Conservation (phyloP, 2,329 filamentous ascomycete species). For the Trichoderma sp. region DNA sequence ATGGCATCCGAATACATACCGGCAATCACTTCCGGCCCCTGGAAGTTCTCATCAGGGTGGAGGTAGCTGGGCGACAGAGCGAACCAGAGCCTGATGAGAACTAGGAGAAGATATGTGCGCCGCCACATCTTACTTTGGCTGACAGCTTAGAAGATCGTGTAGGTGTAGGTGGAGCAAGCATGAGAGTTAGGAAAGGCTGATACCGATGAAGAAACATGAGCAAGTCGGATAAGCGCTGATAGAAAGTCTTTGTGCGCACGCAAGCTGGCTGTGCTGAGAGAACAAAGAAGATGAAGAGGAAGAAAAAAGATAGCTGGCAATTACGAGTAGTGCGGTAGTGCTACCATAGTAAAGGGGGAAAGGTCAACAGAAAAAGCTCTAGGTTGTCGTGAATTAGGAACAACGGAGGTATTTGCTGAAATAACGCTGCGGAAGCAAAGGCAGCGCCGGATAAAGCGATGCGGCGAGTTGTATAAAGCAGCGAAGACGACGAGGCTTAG, state of each 20-base stretch:
- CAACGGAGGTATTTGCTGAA: conserved; percentile 13
- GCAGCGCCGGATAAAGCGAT: not conserved
- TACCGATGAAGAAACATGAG: conserved; percentile 30
- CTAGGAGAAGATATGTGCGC: conserved; percentile 81
- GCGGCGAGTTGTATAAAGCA: conserved; percentile 12
- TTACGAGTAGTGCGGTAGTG: conserved; percentile 21
- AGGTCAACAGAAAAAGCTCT: not conserved
- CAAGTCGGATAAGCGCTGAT: conserved; percentile 22
- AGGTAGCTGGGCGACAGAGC: conserved; percentile 94
- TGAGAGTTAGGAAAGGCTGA: conserved; percentile 32
- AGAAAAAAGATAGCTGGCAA: conserved; percentile 1
- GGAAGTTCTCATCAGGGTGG: conserved; percentile 98
- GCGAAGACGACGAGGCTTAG: not conserved
- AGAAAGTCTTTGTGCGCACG: not conserved
- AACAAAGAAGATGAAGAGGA: not conserved
- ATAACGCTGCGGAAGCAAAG: conserved; percentile 1
- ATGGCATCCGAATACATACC: conserved; percentile 61
- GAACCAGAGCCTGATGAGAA: conserved; percentile 89
- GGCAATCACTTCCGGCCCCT: conserved; percentile 95
- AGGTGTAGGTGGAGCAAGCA: conserved; percentile 37
- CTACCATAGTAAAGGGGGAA: conserved; percentile 21
- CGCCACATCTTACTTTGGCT: conserved; percentile 73
- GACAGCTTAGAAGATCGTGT: conserved; percentile 26
- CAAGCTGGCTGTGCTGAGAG: conserved; percentile 8
- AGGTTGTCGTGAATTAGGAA: conserved; percentile 6